Conservation (phyloP, 768 basidiomycete genomes). For the Flagelloscypha sp. region DNA sequence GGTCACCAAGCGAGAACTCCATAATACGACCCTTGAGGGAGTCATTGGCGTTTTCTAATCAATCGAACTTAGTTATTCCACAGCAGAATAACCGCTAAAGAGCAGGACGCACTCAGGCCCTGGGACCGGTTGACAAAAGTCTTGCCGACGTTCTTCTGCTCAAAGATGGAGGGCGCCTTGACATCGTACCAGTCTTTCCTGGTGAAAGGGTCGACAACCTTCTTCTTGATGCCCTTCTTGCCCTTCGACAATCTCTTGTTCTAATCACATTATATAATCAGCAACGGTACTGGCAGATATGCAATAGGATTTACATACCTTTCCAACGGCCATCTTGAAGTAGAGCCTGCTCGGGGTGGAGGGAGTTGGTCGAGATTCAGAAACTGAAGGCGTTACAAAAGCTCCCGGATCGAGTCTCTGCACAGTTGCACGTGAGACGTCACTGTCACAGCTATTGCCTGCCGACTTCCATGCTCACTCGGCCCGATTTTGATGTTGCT, state of each 20-base stretch:
- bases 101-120: slow-evolving; percentile 77
- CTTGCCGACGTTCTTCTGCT: slow-evolving; percentile 94
- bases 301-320: slow-evolving; percentile 38
- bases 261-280: slow-evolving; percentile 29
- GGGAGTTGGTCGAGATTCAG: slow-evolving; percentile 42
- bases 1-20: slow-evolving; percentile 92
- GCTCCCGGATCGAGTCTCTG: no score
- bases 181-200: slow-evolving; percentile 99
- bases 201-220: slow-evolving; percentile 99
- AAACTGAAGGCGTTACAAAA: slow-evolving; percentile 23
- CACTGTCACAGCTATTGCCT: slow-evolving; percentile 12
- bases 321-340: slow-evolving; percentile 80
- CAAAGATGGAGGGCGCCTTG: slow-evolving; percentile 97
- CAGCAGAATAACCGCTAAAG: not conserved
- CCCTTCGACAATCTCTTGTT: slow-evolving; percentile 98
- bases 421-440: slow-evolving; percentile 16
- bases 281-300: slow-evolving; percentile 2
- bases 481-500: slow-evolving; percentile 49
- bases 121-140: slow-evolving; percentile 97
- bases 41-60: slow-evolving; percentile 97
- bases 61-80: no score
- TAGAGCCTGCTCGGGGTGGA: slow-evolving; percentile 27
- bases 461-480: slow-evolving; percentile 40
- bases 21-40: slow-evolving; percentile 95
- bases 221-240: slow-evolving; percentile 99